Conservation (phyloP, 1,284 basidiomycete species). For the Coniferiporia sulphurascens region DNA sequence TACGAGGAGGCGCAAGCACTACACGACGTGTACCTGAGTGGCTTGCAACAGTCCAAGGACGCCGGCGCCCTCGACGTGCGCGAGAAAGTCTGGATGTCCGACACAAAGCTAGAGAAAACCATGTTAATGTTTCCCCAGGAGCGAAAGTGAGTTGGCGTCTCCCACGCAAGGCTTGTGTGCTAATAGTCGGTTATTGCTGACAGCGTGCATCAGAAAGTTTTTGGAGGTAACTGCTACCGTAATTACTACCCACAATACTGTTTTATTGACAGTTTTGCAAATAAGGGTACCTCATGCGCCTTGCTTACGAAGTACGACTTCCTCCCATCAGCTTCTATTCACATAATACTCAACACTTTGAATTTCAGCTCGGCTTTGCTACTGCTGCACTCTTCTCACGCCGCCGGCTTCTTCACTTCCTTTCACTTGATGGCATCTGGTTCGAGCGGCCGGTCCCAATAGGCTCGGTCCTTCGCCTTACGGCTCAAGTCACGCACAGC, state of each 20-base stretch:
- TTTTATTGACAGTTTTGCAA: neutral
- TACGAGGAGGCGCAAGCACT: conserved; percentile 62
- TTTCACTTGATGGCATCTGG: conserved; percentile 74
- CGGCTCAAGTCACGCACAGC: conserved; percentile 62
- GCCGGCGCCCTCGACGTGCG: conserved; percentile 19
- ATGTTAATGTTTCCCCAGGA: conserved; percentile 85
- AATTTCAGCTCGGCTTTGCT: conserved; percentile 62
- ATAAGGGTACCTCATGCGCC: conserved; percentile 51
- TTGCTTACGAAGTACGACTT: conserved; percentile 57
- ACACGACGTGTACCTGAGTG: conserved; percentile 62
- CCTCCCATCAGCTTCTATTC: neutral
- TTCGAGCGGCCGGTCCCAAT: conserved; percentile 81
- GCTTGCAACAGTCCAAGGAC: conserved; percentile 35
- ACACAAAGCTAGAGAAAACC: conserved; percentile 61
- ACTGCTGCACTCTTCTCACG: conserved; percentile 70
- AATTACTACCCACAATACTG: neutral
- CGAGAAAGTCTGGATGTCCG: conserved; percentile 62
- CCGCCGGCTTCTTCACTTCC: conserved; percentile 57
- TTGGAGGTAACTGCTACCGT: conserved; percentile 46
- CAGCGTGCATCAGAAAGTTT: conserved; percentile 77
- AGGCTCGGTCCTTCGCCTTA: conserved; percentile 71
- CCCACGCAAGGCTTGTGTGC: neutral
- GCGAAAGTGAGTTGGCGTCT: conserved; percentile 53
- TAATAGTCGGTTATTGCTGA: conserved; percentile 1
- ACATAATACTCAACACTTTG: neutral